phyloP scores from a whole-genome alignment of 2,329 filamentous ascomycete genomes.

The Fusarium burgessii region DNA sequence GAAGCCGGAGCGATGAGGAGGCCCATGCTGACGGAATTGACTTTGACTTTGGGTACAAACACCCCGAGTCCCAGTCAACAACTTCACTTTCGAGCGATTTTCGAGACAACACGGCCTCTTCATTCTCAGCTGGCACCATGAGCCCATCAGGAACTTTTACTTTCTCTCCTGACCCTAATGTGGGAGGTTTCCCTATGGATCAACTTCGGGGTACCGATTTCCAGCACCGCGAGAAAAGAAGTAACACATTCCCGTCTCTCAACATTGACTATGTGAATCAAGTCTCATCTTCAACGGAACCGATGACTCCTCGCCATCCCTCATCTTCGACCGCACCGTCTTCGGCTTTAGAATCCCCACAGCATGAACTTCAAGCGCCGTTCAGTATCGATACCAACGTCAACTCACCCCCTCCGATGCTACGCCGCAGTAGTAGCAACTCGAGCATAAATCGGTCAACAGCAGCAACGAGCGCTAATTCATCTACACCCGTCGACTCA shows the following conservation, averaged over 20 bases:
- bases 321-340: slow-evolving; percentile 61
- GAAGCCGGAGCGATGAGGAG: slow-evolving; percentile 76
- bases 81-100: slow-evolving; percentile 51
- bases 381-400: slow-evolving; percentile 61
- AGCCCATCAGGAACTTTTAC: slow-evolving; percentile 80
- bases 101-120: slow-evolving; percentile 58
- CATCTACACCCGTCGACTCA: slow-evolving; percentile 58
- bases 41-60: slow-evolving; percentile 51
- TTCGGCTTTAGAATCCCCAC: slow-evolving; percentile 65
- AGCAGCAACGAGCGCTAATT: slow-evolving; percentile 29
- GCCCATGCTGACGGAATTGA: slow-evolving; percentile 60
- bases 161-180: slow-evolving; percentile 80
- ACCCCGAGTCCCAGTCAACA: slow-evolving; percentile 51
- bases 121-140: slow-evolving; percentile 77
- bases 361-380: slow-evolving; percentile 58
- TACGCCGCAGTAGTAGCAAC: slow-evolving; percentile 52
- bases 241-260: slow-evolving; percentile 85
- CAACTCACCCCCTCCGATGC: slow-evolving; percentile 50
- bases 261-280: slow-evolving; percentile 70
- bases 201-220: slow-evolving; percentile 62
- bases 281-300: slow-evolving; percentile 52
- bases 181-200: slow-evolving; percentile 70
- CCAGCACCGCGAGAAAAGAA: slow-evolving; percentile 76
- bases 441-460: slow-evolving; percentile 50
- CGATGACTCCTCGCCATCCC: slow-evolving; percentile 64